Percentiles rank a stretch among this genome's conserved stretches.
These are phyloP conservation scores for Triangularia verruculosa DNA, from an alignment of 2,329 filamentous ascomycete species.

Conservation along the genomic window DNA sequence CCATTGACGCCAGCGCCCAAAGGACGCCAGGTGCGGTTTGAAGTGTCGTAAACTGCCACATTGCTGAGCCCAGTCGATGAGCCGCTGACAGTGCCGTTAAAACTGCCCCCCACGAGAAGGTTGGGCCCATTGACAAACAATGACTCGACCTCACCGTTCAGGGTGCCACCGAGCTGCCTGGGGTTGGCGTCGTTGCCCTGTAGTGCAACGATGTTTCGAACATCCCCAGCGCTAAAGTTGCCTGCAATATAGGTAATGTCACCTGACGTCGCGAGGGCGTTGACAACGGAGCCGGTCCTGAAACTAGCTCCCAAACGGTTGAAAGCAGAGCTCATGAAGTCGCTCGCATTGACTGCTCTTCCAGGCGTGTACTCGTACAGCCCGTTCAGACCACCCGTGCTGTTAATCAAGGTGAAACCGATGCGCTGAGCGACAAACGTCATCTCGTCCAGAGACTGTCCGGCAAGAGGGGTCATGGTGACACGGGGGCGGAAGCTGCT, in stretches of 20 bases:
- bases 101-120: conserved; percentile 81
- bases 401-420: conserved; percentile 70
- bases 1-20: conserved; percentile 87
- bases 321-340: conserved; percentile 70
- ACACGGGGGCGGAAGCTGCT: conserved; percentile 74
- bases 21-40: conserved; percentile 67
- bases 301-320: conserved; percentile 73
- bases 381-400: conserved; percentile 79
- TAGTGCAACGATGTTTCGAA: conserved; percentile 76
- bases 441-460: conserved; percentile 59
- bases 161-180: conserved; percentile 63
- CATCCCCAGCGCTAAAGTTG: conserved; percentile 69
- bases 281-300: conserved; percentile 63
- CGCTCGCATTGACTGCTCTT: conserved; percentile 53
- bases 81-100: conserved; percentile 67
- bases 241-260: conserved; percentile 74
- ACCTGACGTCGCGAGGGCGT: conserved; percentile 61
- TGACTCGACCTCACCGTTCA: conserved; percentile 74
- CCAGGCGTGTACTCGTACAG: conserved; percentile 84
- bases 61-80: conserved; percentile 65
- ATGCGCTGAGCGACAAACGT: conserved; percentile 88
- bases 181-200: conserved; percentile 59
- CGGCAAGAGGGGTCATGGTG: conserved; percentile 67
- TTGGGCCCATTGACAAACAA: conserved; percentile 64
- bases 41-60: conserved; percentile 71